Percentiles rank a stretch among this genome's conserved stretches.
Conservation (phyloP, 163 green algal species). For the Coccomyxa subellipsoidea region DNA sequence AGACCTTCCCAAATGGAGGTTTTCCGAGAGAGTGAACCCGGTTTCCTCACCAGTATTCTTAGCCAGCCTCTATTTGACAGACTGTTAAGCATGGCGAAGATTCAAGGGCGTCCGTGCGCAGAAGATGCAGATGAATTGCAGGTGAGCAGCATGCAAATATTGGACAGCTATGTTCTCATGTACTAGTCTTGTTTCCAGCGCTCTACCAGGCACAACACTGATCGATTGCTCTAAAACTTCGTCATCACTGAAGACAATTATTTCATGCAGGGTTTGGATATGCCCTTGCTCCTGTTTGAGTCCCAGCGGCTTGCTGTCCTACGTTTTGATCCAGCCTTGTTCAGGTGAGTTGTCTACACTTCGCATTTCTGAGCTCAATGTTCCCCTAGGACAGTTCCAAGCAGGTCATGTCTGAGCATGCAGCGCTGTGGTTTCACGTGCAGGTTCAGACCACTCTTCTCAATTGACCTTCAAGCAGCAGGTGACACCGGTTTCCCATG, state of each 20-base stretch:
- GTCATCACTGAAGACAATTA: not conserved
- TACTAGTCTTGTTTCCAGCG: too few relatives aligned
- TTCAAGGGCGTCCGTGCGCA: not conserved
- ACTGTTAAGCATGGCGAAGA: not conserved
- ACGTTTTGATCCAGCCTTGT: not conserved
- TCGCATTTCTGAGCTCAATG: not conserved
- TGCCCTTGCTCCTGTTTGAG: not conserved
- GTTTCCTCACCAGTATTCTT: not conserved
- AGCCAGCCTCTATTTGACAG: not conserved
- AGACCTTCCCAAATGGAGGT: not conserved
- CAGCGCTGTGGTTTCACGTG: not conserved
- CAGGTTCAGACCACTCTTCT: not conserved
- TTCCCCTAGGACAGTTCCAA: not conserved
- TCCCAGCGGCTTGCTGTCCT: conserved; percentile 3
- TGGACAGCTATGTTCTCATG: too few relatives aligned
- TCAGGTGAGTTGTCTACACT: not conserved
- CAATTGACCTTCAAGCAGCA: not conserved
- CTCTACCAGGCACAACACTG: too few relatives aligned
- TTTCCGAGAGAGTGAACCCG: not conserved
- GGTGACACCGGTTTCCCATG: too few relatives aligned
- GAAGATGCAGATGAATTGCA: not conserved
- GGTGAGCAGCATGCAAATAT: not conserved
- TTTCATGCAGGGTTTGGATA: not conserved
- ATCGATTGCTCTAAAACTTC: not conserved
- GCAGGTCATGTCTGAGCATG: not conserved